These are phyloP conservation scores for Amaranthus hypochondriacus DNA, from an alignment of 148 eudicot species.

Conservation along the genomic window DNA sequence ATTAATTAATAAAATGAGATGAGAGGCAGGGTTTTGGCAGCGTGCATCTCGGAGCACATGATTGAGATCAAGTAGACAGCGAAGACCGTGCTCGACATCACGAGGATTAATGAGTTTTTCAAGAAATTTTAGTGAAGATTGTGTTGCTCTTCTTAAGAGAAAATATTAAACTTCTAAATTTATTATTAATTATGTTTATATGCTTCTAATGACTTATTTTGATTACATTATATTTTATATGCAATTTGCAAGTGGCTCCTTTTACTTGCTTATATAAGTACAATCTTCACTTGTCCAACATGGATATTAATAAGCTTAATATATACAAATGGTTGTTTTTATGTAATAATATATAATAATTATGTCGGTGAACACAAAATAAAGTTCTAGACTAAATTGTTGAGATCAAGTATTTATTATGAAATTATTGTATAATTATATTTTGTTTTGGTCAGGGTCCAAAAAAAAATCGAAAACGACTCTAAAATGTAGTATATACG, in stretches of 20 bases:
- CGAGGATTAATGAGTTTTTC: slow-evolving; percentile 15
- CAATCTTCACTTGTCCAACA: slow-evolving; percentile 13
- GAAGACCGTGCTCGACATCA: slow-evolving; percentile 14
- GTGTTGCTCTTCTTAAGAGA: slow-evolving; percentile 10
- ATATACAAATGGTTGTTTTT: neutral
- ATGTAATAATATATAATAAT: neutral
- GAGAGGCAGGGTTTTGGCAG: slow-evolving; percentile 9
- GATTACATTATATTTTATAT: too few relatives aligned
- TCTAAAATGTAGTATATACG: too few relatives aligned
- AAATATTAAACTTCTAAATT: neutral
- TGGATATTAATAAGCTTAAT: neutral
- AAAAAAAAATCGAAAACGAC: too few relatives aligned
- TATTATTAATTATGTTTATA: slow-evolving; percentile 1
- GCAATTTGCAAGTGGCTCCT: neutral
- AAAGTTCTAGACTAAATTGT: neutral
- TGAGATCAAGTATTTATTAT: neutral
- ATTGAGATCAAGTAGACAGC: slow-evolving; percentile 23
- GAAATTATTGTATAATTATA: too few relatives aligned
- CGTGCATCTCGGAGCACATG: slow-evolving; percentile 30
- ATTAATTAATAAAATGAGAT: neutral
- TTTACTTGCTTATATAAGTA: neutral
- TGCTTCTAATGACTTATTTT: neutral
- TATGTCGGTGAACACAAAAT: slow-evolving; percentile 12
- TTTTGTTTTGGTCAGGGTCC: too few relatives aligned
- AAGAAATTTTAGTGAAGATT: slow-evolving; percentile 19